Evolutionary conservation across 2,329 filamentous ascomycete genomes (phyloP).

Genomic region (Trichoderma lentiforme): DNA sequence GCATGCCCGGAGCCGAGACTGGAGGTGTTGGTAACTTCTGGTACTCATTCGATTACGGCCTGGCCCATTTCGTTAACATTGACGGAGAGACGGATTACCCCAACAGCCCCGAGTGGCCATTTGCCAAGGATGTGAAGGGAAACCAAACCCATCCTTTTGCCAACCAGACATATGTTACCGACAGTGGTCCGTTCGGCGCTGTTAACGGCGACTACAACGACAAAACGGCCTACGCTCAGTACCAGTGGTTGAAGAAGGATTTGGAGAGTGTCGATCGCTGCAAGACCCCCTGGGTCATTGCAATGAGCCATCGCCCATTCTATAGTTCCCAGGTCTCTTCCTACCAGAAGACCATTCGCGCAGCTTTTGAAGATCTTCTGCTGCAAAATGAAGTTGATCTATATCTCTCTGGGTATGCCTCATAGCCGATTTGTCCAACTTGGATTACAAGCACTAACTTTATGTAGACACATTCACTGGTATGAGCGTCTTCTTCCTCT

Average conservation of each 20-base stretch:
- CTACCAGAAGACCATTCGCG: background rate
- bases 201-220: conserved; percentile 4
- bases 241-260: conserved; percentile 6
- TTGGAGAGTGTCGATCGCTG: conserved; percentile 4
- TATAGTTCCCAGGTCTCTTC: conserved; percentile 6
- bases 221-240: background rate
- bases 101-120: conserved; percentile 6
- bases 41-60: conserved; percentile 8
- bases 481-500: conserved; percentile 12
- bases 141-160: background rate
- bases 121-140: conserved; percentile 1
- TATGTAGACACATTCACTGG: conserved; percentile 6
- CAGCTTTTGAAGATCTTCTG: background rate
- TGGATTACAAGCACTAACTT: background rate
- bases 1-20: conserved; percentile 2
- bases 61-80: background rate
- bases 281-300: conserved; percentile 7
- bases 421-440: background rate
- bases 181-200: conserved; percentile 7
- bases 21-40: conserved; percentile 12
- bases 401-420: background rate
- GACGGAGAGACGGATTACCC: conserved; percentile 9
- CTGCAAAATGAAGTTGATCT: conserved; percentile 4
- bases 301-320: conserved; percentile 11
- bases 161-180: conserved; percentile 9